phyloP scores from a whole-genome alignment of 2,329 filamentous ascomycete genomes.

The Teratosphaeria viscida region DNA sequence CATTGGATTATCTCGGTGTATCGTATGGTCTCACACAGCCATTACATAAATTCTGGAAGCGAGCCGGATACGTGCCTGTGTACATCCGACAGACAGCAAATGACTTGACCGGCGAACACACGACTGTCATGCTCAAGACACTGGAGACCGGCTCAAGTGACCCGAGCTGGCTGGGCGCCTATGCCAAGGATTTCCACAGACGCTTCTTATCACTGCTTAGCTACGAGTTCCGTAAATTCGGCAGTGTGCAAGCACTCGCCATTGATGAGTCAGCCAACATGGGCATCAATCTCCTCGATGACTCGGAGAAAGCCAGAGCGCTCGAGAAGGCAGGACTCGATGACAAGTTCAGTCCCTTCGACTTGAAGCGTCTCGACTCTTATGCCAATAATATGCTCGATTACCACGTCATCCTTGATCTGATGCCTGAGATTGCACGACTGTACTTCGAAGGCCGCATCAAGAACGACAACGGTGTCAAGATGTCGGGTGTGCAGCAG shows the following conservation, averaged over 20 bases:
- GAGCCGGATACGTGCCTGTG: constrained; percentile 71
- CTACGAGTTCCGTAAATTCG: constrained; percentile 83
- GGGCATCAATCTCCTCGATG: constrained; percentile 55
- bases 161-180: constrained; percentile 77
- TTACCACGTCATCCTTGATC: constrained; percentile 92
- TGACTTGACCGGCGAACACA: constrained; percentile 93
- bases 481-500: constrained; percentile 71
- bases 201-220: constrained; percentile 85
- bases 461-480: constrained; percentile 38
- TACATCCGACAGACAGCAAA: constrained; percentile 94
- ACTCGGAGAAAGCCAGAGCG: constrained; percentile 37
- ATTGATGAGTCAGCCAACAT: constrained; percentile 76
- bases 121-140: constrained; percentile 90
- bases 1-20: constrained; percentile 86
- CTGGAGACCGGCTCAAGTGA: constrained; percentile 55
- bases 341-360: constrained; percentile 71
- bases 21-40: constrained; percentile 82
- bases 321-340: constrained; percentile 71
- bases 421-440: constrained; percentile 70
- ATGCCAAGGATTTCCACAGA: constrained; percentile 83
- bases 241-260: constrained; percentile 65
- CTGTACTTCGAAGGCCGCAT: constrained; percentile 79
- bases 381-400: constrained; percentile 97
- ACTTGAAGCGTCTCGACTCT: constrained; percentile 86
- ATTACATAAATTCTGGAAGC: constrained; percentile 96